Evolutionary conservation across 768 basidiomycete genomes (phyloP).

Genomic region (Mycena galericulata): DNA sequence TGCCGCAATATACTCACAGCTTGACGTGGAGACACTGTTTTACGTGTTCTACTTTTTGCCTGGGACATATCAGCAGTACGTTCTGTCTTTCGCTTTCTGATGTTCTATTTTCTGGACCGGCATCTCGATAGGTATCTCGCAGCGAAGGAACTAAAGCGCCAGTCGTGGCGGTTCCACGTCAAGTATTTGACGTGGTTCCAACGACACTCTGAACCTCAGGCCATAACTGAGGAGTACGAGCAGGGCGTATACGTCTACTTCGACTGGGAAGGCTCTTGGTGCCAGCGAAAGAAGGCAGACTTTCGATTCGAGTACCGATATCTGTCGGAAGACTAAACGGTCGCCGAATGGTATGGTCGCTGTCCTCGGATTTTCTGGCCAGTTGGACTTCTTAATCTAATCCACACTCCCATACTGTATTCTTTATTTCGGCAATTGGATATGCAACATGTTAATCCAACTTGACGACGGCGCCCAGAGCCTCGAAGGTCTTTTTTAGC

Average conservation of each 20-base stretch:
- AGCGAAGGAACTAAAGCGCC: slow-evolving; percentile 95
- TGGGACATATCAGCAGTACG: slow-evolving; percentile 97
- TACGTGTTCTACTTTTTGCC: slow-evolving; percentile 99
- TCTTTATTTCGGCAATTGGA: slow-evolving; percentile 30
- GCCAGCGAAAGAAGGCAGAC: slow-evolving; percentile 97
- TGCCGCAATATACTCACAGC: slow-evolving; percentile 85
- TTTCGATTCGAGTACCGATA: slow-evolving; percentile 98
- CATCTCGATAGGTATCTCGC: slow-evolving; percentile 80
- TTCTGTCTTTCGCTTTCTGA: slow-evolving; percentile 32
- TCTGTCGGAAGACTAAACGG: slow-evolving; percentile 84
- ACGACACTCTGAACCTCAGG: slow-evolving; percentile 96
- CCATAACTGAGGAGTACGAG: slow-evolving; percentile 99
- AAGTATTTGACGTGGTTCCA: slow-evolving; percentile 99
- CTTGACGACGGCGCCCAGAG: slow-evolving; percentile 86
- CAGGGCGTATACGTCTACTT: slow-evolving; percentile 99
- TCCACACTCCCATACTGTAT: slow-evolving; percentile 32
- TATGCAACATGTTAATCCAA: slow-evolving; percentile 69
- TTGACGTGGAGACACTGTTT: slow-evolving; percentile 97
- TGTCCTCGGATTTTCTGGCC: not conserved
- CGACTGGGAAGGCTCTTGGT: slow-evolving; percentile 99
- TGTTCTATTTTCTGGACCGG: slow-evolving; percentile 18
- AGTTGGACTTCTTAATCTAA: slow-evolving; percentile 12
- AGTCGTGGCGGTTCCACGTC: slow-evolving; percentile 99
- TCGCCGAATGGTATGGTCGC: slow-evolving; percentile 5
- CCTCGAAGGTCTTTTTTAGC: slow-evolving; percentile 90